A percentile compares a stretch with the other conserved stretches of the same genome.
Evolutionary conservation across 345 rosid species (phyloP).

Genomic region (Noccaea bulbosa): DNA sequence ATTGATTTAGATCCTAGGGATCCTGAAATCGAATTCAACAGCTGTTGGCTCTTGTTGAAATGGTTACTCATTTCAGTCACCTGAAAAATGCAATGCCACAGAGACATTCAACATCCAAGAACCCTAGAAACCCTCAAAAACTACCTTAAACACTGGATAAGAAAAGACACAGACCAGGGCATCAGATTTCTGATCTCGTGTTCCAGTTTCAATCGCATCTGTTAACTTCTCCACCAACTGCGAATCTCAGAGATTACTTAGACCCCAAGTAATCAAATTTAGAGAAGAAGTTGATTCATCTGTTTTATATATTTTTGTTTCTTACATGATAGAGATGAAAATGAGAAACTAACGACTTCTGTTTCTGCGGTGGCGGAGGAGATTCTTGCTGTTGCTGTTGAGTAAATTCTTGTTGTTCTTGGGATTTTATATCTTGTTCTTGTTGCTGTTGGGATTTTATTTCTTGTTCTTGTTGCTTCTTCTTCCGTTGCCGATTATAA

Average conservation of each 20-base stretch:
- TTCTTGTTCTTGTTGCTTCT: not conserved
- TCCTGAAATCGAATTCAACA: constrained; percentile 74
- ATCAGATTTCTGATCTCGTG: constrained; percentile 77
- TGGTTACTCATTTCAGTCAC: constrained; percentile 69
- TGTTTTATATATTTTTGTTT: not conserved
- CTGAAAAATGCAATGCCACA: constrained; percentile 36
- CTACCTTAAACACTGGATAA: constrained; percentile 1
- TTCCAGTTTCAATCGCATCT: constrained; percentile 72
- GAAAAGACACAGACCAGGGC: constrained; percentile 63
- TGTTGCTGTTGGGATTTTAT: not conserved
- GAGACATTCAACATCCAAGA: constrained; percentile 11
- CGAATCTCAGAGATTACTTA: not conserved
- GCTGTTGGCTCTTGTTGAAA: constrained; percentile 91
- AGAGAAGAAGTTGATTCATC: not conserved
- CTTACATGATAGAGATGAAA: too few species aligned
- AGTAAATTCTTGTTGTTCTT: not conserved
- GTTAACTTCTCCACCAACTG: constrained; percentile 77
- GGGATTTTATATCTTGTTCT: not conserved
- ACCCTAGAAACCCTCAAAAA: not conserved
- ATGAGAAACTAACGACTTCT: too few species aligned
- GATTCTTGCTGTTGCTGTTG: too few species aligned
- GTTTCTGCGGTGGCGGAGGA: too few species aligned
- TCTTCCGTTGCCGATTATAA: not conserved
- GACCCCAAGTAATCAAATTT: not conserved
- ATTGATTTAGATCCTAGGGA: constrained; percentile 61